Percentiles rank a stretch among this genome's conserved stretches.
Conservation (phyloP, 306 rosid species). For the Gastrolobium villosum region DNA sequence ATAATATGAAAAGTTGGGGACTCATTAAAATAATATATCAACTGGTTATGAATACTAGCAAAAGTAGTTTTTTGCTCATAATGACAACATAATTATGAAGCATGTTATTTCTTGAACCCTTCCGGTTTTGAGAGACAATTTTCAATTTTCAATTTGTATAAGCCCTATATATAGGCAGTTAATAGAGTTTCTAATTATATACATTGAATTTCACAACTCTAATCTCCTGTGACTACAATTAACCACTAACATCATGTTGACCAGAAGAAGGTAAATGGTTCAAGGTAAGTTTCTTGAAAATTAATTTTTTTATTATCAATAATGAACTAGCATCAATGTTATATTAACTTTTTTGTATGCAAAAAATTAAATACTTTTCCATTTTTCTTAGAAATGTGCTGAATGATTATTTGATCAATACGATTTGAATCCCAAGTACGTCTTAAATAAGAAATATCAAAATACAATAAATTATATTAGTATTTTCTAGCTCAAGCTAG, state of each 20-base stretch:
- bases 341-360: not conserved
- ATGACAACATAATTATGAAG: slow-evolving; percentile 13
- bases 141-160: not conserved
- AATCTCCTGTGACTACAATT: not conserved
- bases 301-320: not conserved
- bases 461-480: slow-evolving; percentile 20
- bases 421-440: not conserved
- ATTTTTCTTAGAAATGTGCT: slow-evolving; percentile 2
- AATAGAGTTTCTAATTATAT: slow-evolving; percentile 12
- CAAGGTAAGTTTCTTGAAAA: not conserved
- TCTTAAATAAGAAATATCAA: slow-evolving; percentile 28
- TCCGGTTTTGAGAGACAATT: not conserved
- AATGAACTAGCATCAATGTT: not conserved
- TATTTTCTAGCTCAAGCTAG: slow-evolving; percentile 1
- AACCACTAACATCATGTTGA: not conserved
- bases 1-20: too few species aligned
- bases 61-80: slow-evolving; percentile 1
- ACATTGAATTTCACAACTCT: slow-evolving; percentile 2
- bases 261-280: not conserved
- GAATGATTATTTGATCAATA: not conserved
- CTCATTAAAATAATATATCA: too few species aligned
- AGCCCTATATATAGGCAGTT: not conserved
- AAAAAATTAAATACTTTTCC: not conserved
- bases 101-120: not conserved
- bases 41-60: not conserved